Evolutionary conservation across 805 yeast genomes (phyloP).

Genomic region (Naumovozyma baii): DNA sequence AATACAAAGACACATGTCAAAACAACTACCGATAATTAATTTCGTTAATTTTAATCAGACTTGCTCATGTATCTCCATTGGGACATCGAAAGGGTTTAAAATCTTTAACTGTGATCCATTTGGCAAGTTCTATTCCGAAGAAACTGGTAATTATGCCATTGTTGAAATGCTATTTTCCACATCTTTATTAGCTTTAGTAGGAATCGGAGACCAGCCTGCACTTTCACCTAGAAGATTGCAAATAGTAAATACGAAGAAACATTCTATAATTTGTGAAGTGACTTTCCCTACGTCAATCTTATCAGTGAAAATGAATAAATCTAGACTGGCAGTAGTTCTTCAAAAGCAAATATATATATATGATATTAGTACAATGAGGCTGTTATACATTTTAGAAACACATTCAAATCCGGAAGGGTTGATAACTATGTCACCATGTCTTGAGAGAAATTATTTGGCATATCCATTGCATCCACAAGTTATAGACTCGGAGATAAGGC

Average conservation of each 20-base stretch:
- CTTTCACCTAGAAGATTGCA: constrained; percentile 72
- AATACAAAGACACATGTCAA: neutral
- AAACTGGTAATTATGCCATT: constrained; percentile 47
- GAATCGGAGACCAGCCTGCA: constrained; percentile 53
- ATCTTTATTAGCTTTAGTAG: constrained; percentile 59
- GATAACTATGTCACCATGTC: constrained; percentile 48
- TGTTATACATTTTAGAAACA: constrained; percentile 45
- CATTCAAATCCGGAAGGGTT: constrained; percentile 43
- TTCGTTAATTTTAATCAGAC: constrained; percentile 65
- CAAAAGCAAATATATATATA: constrained; percentile 60
- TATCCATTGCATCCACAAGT: constrained; percentile 72
- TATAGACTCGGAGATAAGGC: constrained; percentile 27
- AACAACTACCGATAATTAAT: constrained; percentile 25
- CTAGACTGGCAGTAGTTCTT: constrained; percentile 51
- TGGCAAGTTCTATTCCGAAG: constrained; percentile 39
- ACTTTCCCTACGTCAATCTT: constrained; percentile 54
- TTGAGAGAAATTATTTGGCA: constrained; percentile 47
- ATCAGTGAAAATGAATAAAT: constrained; percentile 53
- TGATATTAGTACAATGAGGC: constrained; percentile 59
- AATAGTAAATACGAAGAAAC: constrained; percentile 65
- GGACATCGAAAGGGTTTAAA: constrained; percentile 50
- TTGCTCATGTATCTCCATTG: constrained; percentile 58
- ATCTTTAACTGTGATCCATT: constrained; percentile 63
- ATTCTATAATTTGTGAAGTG: constrained; percentile 53
- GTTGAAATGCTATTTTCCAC: constrained; percentile 69